phyloP scores from a whole-genome alignment of 225 moss, liverwort and hornwort genomes.

The Anthoceros angustus region DNA sequence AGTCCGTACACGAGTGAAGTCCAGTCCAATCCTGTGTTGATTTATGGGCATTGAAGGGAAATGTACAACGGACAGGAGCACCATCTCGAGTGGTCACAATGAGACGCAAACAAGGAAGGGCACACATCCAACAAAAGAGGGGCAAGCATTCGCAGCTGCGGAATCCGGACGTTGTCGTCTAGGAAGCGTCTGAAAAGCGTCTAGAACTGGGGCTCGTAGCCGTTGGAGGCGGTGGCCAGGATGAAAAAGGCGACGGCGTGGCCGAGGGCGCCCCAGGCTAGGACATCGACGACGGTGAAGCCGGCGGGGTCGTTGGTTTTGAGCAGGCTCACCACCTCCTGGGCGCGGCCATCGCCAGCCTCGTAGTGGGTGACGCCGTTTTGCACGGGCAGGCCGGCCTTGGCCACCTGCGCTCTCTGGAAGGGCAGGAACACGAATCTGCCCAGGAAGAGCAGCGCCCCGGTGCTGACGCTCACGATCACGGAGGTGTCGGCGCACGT shows the following conservation, averaged over 20 bases:
- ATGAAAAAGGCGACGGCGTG: conserved; percentile 72
- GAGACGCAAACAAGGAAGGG: not conserved
- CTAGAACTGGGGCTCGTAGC: conserved; percentile 62
- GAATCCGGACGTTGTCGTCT: not conserved
- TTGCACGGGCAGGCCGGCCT: conserved; percentile 58
- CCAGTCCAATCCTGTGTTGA: too few relatives aligned
- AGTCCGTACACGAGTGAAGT: too few relatives aligned
- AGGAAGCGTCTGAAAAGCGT: not conserved
- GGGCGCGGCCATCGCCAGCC: conserved; percentile 61
- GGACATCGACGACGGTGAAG: conserved; percentile 75
- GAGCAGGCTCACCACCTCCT: conserved; percentile 55
- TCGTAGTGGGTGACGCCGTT: conserved; percentile 82
- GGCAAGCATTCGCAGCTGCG: not conserved
- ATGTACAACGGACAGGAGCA: not conserved
- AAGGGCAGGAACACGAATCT: conserved; percentile 76
- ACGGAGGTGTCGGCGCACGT: conserved; percentile 37
- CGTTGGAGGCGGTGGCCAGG: conserved; percentile 52
- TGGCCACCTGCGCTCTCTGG: conserved; percentile 47
- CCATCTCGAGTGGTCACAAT: not conserved
- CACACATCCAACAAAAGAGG: not conserved
- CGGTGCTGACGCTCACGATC: conserved; percentile 53
- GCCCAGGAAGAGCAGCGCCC: conserved; percentile 51
- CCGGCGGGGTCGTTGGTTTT: conserved; percentile 88
- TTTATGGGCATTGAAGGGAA: not conserved
- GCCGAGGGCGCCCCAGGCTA: conserved; percentile 85